A percentile compares a stretch with the other conserved stretches of the same genome.
Evolutionary conservation across 2,329 filamentous ascomycete genomes (phyloP).

Genomic region (Cordyceps pruinosa): DNA sequence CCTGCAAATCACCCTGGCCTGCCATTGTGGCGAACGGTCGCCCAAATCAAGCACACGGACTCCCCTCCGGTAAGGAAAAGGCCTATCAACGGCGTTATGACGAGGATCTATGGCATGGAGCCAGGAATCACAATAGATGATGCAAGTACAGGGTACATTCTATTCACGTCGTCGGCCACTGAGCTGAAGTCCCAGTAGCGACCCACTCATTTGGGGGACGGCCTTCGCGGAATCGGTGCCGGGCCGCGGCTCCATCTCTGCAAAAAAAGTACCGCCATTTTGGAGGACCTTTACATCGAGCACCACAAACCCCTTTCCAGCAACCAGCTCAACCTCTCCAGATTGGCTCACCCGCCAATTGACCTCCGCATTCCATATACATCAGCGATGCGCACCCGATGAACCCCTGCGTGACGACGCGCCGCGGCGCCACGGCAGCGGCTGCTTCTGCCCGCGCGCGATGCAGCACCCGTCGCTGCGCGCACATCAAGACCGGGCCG

Average conservation of each 20-base stretch:
- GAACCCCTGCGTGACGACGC: constrained; percentile 21
- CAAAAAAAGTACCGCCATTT: constrained; percentile 6
- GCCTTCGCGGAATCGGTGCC: neutral
- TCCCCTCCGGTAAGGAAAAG: neutral
- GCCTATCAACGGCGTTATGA: neutral
- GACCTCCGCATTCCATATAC: no score
- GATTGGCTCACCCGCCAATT: neutral
- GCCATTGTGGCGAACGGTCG: constrained; percentile 35
- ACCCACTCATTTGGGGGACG: neutral
- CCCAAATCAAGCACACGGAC: neutral
- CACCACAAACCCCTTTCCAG: neutral
- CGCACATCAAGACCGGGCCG: constrained; percentile 11
- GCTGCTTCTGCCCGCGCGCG: constrained; percentile 12
- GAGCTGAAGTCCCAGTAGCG: no score
- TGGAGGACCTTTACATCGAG: neutral
- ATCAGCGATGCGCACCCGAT: constrained; percentile 20
- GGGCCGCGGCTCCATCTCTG: constrained; percentile 1
- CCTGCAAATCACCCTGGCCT: constrained; percentile 52
- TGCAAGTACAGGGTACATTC: constrained; percentile 3
- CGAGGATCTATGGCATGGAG: neutral
- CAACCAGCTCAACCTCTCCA: neutral
- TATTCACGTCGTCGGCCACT: neutral
- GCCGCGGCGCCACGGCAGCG: constrained; percentile 22
- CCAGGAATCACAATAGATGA: neutral
- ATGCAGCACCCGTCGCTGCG: constrained; percentile 24